Evolutionary conservation across 2,329 filamentous ascomycete species (phyloP), one percentile per base, ranked within the genome.

Genomic region (Phaeosphaeriaceae sp.): DNA sequence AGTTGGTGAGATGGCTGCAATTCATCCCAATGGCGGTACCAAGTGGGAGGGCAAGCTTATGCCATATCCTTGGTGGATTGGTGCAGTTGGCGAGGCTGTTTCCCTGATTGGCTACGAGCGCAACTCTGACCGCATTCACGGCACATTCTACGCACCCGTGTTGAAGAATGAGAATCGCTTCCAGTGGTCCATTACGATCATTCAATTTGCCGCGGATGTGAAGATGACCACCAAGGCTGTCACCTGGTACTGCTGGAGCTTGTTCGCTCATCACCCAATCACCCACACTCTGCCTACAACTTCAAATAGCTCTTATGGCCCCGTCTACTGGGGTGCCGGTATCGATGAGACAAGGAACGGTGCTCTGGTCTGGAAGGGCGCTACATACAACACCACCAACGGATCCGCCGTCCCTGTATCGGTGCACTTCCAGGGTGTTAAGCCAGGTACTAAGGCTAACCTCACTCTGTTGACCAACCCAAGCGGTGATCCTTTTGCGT

Each of bases 21-120:
- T 63, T 1, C 73, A 76, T 45, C 65, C 68, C 31, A 74, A 76
- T 54, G 73, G 71, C 13, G 73, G 59, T 0, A 58, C 59, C 44
- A 49, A 56, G 33, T 76, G 72, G 73, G 53, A 65, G 1, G 70
- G 67, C 4, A 36, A 54, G 7, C 51, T 74, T 6, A 64, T 68
- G 58, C 62, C 54, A 15, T 72, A 68, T 51, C 65, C 70, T 11
- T 77, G 68, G 69, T 73, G 75, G 86, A 84, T 85, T 50, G 87
- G 86, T 24, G 80, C 84, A 9, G 85, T 91, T 2, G 84, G 83
- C 15, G 88, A 91, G 70, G 88, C 86, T 22, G 81, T 91, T n/a
- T 88, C 84, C 54, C 79, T 90, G 17, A 81, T 90, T 60, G 85
- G 87, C 19, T 85, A 86, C 27, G 88, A 91, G 80, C 82, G 88